Evolutionary conservation across 352 stramenopile genomes (phyloP).

Genomic region (Pythium phragmitis): DNA sequence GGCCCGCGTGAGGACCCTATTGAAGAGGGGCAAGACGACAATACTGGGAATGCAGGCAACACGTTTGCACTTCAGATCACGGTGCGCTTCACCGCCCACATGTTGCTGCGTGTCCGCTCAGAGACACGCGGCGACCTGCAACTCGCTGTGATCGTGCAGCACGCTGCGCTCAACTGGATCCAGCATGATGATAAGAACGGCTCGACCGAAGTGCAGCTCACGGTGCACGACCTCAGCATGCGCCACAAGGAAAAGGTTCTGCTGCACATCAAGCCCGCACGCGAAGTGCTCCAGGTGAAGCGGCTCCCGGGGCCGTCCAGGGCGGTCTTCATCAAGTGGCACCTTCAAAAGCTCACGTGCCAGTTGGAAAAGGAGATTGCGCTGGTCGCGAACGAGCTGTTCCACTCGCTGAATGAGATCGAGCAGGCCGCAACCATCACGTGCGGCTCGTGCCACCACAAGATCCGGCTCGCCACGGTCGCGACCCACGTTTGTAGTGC

Average conservation of each 20-base stretch:
- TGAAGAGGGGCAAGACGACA: background rate
- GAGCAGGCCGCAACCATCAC: slow-evolving; percentile 49
- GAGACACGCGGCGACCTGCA: slow-evolving; percentile 38
- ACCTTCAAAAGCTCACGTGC: slow-evolving; percentile 43
- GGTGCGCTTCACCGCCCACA: slow-evolving; percentile 45
- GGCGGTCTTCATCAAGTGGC: slow-evolving; percentile 51
- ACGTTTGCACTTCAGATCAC: slow-evolving; percentile 62
- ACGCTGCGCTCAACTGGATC: slow-evolving; percentile 51
- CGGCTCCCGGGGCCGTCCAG: slow-evolving; percentile 26
- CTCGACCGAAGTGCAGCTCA: slow-evolving; percentile 48
- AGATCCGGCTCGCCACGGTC: slow-evolving; percentile 59
- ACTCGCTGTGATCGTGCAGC: slow-evolving; percentile 36
- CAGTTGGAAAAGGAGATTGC: slow-evolving; percentile 50
- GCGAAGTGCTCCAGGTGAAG: slow-evolving; percentile 51
- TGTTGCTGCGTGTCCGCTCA: slow-evolving; percentile 40
- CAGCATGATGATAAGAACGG: slow-evolving; percentile 34
- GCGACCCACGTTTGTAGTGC: slow-evolving; percentile 44
- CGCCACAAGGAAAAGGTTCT: slow-evolving; percentile 48
- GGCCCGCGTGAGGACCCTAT: background rate
- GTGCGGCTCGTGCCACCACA: slow-evolving; percentile 58
- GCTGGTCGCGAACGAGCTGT: slow-evolving; percentile 46
- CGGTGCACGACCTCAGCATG: slow-evolving; percentile 43
- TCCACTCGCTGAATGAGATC: slow-evolving; percentile 53
- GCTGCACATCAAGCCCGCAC: slow-evolving; percentile 51
- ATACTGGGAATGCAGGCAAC: slow-evolving; percentile 7